Evolutionary conservation across 116 monocot species (phyloP).

Genomic region (Trichopus zeylanicus): DNA sequence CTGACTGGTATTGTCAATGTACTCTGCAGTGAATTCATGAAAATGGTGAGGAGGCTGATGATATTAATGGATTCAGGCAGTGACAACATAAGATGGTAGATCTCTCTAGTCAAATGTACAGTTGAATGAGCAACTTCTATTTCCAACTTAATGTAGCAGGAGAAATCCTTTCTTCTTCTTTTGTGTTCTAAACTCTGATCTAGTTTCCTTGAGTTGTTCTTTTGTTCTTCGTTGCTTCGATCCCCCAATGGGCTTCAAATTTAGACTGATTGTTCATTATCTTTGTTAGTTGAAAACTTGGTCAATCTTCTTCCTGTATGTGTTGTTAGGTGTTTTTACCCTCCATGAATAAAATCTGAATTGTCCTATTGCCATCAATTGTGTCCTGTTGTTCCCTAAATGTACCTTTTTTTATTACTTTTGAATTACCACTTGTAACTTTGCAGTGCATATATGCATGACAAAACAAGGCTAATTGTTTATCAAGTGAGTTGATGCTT

Average conservation of each 20-base stretch:
- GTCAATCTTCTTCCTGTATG: too few species aligned
- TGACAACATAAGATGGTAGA: constrained; percentile 36
- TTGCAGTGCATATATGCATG: too few species aligned
- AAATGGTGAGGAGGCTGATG: constrained; percentile 63
- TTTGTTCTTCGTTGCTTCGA: neutral
- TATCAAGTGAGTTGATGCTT: too few species aligned
- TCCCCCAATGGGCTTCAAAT: neutral
- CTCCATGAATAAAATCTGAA: too few species aligned
- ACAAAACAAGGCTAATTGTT: too few species aligned
- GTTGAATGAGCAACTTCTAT: constrained; percentile 11
- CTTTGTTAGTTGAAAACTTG: neutral
- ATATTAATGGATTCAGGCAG: constrained; percentile 54
- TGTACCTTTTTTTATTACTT: too few species aligned
- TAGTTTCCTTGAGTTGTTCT: neutral
- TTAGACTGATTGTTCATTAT: neutral
- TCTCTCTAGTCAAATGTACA: constrained; percentile 16
- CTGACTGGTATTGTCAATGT: neutral
- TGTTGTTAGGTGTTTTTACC: too few species aligned
- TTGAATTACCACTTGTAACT: too few species aligned
- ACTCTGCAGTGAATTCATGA: constrained; percentile 63
- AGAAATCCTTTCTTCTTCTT: neutral
- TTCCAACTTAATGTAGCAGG: neutral
- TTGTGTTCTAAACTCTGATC: neutral
- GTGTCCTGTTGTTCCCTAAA: too few species aligned
- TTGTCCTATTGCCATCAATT: too few species aligned